These are phyloP conservation scores for Cardamine occulta DNA, from an alignment of 345 rosid genomes.

Conservation along the genomic window DNA sequence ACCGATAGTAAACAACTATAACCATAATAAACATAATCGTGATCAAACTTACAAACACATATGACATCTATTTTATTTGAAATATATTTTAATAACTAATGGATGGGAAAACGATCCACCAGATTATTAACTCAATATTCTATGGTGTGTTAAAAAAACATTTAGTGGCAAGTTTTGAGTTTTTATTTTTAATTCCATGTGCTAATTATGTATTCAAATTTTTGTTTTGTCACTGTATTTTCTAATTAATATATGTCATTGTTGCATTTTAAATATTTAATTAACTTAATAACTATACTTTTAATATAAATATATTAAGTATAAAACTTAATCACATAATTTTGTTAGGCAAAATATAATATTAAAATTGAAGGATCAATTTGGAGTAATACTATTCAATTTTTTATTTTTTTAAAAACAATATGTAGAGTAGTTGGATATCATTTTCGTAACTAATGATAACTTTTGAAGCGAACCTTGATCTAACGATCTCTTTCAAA, in stretches of 20 bases:
- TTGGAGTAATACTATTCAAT: neutral
- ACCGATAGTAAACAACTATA: too few relatives aligned
- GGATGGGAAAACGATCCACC: neutral
- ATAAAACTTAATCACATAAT: neutral
- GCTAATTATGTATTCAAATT: neutral
- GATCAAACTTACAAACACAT: too few relatives aligned
- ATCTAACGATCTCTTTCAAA: neutral
- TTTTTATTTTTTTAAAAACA: too few relatives aligned
- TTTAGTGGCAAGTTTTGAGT: neutral
- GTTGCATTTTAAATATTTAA: too few relatives aligned
- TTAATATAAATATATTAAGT: too few relatives aligned
- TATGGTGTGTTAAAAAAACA: neutral
- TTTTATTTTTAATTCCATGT: neutral
- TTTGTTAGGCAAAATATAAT: neutral
- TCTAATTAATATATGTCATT: neutral
- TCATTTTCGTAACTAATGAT: conserved; percentile 11
- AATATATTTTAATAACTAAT: neutral
- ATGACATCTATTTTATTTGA: neutral
- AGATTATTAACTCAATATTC: neutral
- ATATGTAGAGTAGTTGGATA: neutral
- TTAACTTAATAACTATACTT: too few relatives aligned
- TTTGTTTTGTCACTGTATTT: neutral
- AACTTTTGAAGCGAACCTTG: neutral
- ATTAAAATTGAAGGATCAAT: neutral
- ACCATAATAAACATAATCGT: too few relatives aligned